Evolutionary conservation across 2,329 filamentous ascomycete genomes (phyloP).

Genomic region (Sporothrix dimorphospora): DNA sequence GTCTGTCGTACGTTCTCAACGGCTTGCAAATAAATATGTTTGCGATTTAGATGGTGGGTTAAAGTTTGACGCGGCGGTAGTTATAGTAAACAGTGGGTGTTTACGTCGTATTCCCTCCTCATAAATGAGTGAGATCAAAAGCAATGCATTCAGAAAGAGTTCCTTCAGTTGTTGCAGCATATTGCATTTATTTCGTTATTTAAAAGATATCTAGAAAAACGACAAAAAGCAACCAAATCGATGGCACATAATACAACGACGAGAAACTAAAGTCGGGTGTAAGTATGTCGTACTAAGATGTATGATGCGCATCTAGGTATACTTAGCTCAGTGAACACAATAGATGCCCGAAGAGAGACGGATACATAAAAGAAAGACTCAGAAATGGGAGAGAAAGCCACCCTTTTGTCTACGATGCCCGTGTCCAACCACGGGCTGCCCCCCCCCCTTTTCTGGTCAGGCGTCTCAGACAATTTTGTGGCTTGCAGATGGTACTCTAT

Average conservation of each 20-base stretch:
- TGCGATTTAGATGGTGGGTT: background rate
- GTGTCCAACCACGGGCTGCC: background rate
- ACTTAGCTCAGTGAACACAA: background rate
- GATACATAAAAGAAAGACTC: background rate
- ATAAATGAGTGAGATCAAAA: too few species aligned
- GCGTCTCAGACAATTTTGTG: background rate
- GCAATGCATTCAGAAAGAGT: too few species aligned
- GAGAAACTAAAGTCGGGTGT: background rate
- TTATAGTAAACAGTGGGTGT: background rate
- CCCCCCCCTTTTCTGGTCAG: too few species aligned
- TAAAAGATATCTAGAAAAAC: background rate
- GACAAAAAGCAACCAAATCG: background rate
- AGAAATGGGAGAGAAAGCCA: background rate
- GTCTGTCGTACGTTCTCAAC: background rate
- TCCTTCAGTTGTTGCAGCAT: background rate
- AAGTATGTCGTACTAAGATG: background rate
- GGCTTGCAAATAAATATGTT: background rate
- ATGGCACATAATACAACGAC: background rate
- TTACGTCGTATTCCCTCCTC: background rate
- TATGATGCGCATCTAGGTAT: background rate
- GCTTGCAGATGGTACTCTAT: background rate
- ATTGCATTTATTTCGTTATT: background rate
- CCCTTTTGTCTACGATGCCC: background rate
- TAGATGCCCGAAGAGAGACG: background rate
- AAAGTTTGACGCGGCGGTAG: background rate